These are phyloP conservation scores for Tetrapisispora namnaoensis DNA, from an alignment of 805 yeast genomes.

Conservation along the genomic window DNA sequence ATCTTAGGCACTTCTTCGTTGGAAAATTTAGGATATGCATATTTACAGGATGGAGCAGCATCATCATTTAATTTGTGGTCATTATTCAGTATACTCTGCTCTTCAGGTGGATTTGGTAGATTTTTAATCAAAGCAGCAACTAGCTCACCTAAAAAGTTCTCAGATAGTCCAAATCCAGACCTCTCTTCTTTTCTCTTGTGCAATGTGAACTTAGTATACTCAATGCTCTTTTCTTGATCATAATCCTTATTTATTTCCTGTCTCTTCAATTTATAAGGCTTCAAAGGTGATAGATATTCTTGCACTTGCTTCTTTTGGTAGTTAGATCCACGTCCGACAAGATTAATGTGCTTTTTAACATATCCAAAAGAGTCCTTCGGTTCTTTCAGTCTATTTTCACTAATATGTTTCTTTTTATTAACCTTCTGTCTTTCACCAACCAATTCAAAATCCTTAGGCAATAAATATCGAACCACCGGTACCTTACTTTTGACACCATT, in stretches of 20 bases:
- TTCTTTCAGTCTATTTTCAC: too few species aligned
- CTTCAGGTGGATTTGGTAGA: slow-evolving; percentile 1
- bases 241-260: slow-evolving; percentile 16
- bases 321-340: slow-evolving; percentile 26
- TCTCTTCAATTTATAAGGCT: slow-evolving; percentile 19
- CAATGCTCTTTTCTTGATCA: slow-evolving; percentile 9
- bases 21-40: slow-evolving; percentile 1
- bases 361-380: background rate
- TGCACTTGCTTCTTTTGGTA: slow-evolving; percentile 22
- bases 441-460: background rate
- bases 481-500: background rate
- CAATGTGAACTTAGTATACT: slow-evolving; percentile 5
- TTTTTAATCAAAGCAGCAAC: slow-evolving; percentile 10
- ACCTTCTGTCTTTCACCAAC: too few species aligned
- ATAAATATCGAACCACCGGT: background rate
- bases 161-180: slow-evolving; percentile 8
- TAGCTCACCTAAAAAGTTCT: slow-evolving; percentile 11
- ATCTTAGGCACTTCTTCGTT: slow-evolving; percentile 30
- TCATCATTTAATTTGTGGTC: background rate
- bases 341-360: background rate
- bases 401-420: background rate
- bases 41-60: background rate
- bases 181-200: slow-evolving; percentile 5
- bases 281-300: slow-evolving; percentile 24
- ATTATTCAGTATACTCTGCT: background rate